phyloP scores from a whole-genome alignment of 2,329 filamentous ascomycete genomes.

The Verticillium nubilum region DNA sequence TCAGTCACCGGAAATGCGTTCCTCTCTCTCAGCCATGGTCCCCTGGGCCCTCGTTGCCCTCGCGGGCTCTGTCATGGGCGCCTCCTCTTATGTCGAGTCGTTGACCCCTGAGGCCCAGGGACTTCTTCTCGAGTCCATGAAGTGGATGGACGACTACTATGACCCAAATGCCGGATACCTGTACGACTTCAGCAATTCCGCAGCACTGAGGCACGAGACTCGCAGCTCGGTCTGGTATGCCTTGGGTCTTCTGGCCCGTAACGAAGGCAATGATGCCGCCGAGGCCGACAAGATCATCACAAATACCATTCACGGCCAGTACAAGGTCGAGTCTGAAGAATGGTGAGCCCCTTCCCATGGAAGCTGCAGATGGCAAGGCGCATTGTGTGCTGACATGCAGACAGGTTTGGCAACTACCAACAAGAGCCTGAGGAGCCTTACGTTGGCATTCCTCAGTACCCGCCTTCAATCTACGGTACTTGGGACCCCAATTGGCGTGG shows the following conservation, averaged over 20 bases:
- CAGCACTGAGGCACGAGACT: constrained; percentile 49
- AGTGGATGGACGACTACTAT: constrained; percentile 50
- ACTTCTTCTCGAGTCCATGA: constrained; percentile 45
- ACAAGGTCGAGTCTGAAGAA: constrained; percentile 43
- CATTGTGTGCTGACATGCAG: not conserved
- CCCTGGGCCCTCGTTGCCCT: not conserved
- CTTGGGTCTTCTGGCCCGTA: constrained; percentile 49
- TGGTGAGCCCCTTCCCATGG: constrained; percentile 37
- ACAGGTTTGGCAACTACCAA: constrained; percentile 45
- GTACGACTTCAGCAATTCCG: constrained; percentile 37
- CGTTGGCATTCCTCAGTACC: constrained; percentile 46
- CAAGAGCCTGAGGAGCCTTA: constrained; percentile 51
- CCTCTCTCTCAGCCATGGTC: not conserved
- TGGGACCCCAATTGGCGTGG: constrained; percentile 64
- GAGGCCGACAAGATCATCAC: constrained; percentile 48
- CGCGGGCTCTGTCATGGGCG: not conserved
- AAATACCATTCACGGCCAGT: constrained; percentile 48
- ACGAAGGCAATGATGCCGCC: constrained; percentile 39
- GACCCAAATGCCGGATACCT: constrained; percentile 47
- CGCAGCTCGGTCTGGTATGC: constrained; percentile 55
- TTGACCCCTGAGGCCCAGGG: constrained; percentile 24
- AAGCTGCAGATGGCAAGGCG: no score
- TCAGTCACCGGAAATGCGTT: not conserved
- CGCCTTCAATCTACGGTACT: constrained; percentile 44
- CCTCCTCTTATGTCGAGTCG: constrained; percentile 9